Conservation (phyloP, 208 protist genomes). For the Leishmania guyanensis region DNA sequence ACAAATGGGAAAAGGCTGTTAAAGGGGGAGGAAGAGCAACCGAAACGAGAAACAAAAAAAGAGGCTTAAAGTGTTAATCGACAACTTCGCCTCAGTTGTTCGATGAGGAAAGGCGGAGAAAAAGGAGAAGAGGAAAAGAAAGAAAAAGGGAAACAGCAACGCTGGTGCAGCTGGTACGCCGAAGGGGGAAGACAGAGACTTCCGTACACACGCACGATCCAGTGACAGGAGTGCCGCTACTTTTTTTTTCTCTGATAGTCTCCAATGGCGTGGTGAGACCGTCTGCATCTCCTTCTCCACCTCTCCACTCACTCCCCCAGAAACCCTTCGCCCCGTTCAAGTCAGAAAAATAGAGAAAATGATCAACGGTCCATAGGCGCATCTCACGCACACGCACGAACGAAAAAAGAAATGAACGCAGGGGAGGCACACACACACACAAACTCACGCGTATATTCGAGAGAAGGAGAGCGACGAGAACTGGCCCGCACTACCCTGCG, state of each 20-base stretch:
- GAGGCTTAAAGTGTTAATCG: background rate
- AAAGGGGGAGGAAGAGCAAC: background rate
- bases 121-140: background rate
- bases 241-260: background rate
- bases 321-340: background rate
- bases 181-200: background rate
- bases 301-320: background rate
- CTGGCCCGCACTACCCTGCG: background rate
- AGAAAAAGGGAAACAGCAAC: background rate
- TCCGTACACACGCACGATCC: background rate
- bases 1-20: background rate
- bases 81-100: background rate
- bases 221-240: background rate
- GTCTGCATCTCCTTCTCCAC: background rate
- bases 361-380: background rate
- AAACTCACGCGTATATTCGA: background rate
- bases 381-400: background rate
- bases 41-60: slow-evolving; percentile 16
- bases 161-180: background rate
- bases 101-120: background rate
- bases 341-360: background rate
- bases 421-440: background rate
- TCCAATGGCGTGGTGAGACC: background rate
- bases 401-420: background rate
- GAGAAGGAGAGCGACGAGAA: background rate